These are phyloP conservation scores for Leccinum variabile DNA, from an alignment of 1,284 basidiomycete genomes.

Conservation along the genomic window DNA sequence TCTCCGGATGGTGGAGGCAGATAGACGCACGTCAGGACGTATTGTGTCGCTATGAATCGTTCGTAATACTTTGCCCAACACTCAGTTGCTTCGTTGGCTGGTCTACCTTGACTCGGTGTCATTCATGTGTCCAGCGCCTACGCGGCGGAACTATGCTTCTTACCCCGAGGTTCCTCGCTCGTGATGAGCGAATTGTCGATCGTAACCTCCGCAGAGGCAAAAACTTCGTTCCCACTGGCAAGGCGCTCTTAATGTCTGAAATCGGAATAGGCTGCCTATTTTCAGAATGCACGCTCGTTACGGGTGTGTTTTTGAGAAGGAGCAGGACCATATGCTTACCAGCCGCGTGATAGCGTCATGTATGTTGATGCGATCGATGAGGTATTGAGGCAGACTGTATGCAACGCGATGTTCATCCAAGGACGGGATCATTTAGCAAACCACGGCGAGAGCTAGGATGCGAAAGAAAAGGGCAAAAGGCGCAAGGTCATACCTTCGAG, in stretches of 20 bases:
- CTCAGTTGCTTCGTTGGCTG: constrained; percentile 22
- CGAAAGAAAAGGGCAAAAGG: not conserved
- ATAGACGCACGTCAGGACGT: constrained; percentile 26
- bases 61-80: constrained; percentile 23
- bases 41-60: constrained; percentile 26
- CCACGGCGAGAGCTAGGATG: not conserved
- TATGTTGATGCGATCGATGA: constrained; percentile 32
- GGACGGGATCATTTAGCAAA: constrained; percentile 11
- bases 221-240: constrained; percentile 23
- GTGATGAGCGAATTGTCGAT: constrained; percentile 27
- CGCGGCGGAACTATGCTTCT: not conserved
- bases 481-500: constrained; percentile 9
- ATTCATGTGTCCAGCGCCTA: constrained; percentile 1
- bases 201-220: constrained; percentile 24
- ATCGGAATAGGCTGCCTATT: constrained; percentile 27
- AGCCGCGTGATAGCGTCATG: constrained; percentile 30
- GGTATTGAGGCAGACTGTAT: constrained; percentile 24
- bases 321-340: constrained; percentile 16
- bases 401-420: constrained; percentile 9
- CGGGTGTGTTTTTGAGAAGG: not conserved
- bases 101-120: constrained; percentile 14
- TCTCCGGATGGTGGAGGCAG: not conserved
- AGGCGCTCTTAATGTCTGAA: constrained; percentile 31
- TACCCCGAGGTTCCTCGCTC: constrained; percentile 23
- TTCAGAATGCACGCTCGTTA: not conserved